Percentiles rank a stretch among this genome's conserved stretches.
These are phyloP conservation scores for Aegilops longissima DNA, from an alignment of 176 grass and related monocot species.

Conservation along the genomic window DNA sequence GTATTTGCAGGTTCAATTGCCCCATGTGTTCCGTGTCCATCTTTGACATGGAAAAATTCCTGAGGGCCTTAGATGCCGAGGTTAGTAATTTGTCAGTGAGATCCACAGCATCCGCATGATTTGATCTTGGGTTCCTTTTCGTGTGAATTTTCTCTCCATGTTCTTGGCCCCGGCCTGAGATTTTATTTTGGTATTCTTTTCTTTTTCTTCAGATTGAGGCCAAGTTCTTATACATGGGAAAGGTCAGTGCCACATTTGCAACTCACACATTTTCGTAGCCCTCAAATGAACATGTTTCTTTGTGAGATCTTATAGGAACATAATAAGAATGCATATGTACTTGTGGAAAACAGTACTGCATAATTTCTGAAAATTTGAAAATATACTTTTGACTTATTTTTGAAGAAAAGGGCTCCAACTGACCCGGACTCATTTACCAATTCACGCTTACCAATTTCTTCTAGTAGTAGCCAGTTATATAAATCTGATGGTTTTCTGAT, in stretches of 20 bases:
- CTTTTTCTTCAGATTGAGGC: constrained; percentile 51
- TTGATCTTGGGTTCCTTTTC: background rate
- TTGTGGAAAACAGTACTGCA: no score
- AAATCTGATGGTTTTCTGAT: background rate
- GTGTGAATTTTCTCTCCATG: background rate
- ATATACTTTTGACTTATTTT: no score
- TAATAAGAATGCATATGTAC: no score
- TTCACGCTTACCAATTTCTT: no score
- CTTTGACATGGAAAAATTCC: constrained; percentile 74
- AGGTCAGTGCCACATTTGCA: constrained; percentile 37
- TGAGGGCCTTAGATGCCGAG: constrained; percentile 79
- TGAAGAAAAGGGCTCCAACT: no score
- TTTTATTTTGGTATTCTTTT: background rate
- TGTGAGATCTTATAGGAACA: no score
- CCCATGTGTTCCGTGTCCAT: constrained; percentile 79
- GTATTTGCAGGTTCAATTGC: constrained; percentile 61
- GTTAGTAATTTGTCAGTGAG: constrained; percentile 19
- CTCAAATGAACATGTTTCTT: no score
- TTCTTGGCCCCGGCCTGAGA: background rate
- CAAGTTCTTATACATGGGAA: constrained; percentile 43
- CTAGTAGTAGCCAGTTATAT: background rate
- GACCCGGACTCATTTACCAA: no score
- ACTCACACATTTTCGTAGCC: background rate
- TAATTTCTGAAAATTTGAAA: no score
- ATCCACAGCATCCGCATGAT: background rate